Conservation (phyloP, 2,329 filamentous ascomycete species). For the Allantophomopsis cytisporea region DNA sequence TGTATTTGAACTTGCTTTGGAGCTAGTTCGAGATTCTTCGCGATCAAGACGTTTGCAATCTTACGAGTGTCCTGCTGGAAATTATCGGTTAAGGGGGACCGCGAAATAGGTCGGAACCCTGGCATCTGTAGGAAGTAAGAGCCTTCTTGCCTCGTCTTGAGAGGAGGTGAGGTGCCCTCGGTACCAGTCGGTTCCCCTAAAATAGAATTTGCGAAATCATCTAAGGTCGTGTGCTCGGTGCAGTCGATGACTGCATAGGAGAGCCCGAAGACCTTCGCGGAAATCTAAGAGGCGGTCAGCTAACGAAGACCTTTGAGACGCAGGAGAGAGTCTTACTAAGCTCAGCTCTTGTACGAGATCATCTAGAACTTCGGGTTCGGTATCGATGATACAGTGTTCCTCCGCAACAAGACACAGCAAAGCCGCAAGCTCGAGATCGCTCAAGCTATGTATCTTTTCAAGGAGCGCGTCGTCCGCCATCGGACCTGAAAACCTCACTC, state of each 20-base stretch:
- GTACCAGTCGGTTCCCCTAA: constrained; percentile 10
- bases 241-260: constrained; percentile 60
- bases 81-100: constrained; percentile 19
- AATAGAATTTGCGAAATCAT: constrained; percentile 66
- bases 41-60: constrained; percentile 75
- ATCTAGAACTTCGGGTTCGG: constrained; percentile 45
- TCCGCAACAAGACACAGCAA: constrained; percentile 69
- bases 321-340: constrained; percentile 32
- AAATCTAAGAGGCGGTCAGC: constrained; percentile 34
- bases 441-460: constrained; percentile 61
- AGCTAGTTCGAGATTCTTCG: constrained; percentile 64
- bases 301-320: background rate
- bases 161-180: constrained; percentile 11
- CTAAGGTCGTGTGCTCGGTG: constrained; percentile 57
- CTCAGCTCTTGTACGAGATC: constrained; percentile 62
- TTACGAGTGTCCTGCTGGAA: constrained; percentile 27
- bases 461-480: constrained; percentile 53
- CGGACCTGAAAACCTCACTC: constrained; percentile 7
- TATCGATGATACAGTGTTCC: constrained; percentile 83
- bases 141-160: constrained; percentile 13
- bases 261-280: constrained; percentile 59
- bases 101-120: constrained; percentile 12
- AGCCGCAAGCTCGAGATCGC: constrained; percentile 77
- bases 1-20: constrained; percentile 73
- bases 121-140: constrained; percentile 17